phyloP scores from a whole-genome alignment of 2,329 filamentous ascomycete species.

The Aureobasidium lini region DNA sequence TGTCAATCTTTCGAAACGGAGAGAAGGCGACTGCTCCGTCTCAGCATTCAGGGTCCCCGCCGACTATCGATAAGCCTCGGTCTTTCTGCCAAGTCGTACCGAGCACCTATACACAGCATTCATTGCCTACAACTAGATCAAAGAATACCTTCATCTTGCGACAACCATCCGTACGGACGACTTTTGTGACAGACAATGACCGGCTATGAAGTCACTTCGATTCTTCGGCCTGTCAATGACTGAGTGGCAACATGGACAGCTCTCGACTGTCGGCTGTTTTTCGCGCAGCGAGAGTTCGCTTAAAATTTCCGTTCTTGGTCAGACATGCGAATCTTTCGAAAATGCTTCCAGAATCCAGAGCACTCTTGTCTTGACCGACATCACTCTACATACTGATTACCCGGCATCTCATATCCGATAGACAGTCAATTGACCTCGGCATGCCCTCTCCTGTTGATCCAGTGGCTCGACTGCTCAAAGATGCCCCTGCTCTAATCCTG shows the following conservation, averaged over 20 bases:
- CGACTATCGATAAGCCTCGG: constrained; percentile 9
- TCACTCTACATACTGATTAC: neutral
- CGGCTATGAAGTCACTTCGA: too few relatives aligned
- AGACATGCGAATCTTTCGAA: constrained; percentile 8
- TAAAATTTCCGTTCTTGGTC: neutral
- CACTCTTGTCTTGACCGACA: neutral
- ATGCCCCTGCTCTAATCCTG: constrained; percentile 28
- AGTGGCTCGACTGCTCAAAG: neutral
- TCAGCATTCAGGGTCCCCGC: neutral
- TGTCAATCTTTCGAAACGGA: constrained; percentile 6
- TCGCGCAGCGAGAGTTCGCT: neutral
- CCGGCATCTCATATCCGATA: neutral
- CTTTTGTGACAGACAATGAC: too few relatives aligned
- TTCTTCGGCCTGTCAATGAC: too few relatives aligned
- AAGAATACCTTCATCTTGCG: neutral
- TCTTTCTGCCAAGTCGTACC: neutral
- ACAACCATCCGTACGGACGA: too few relatives aligned
- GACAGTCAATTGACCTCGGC: neutral
- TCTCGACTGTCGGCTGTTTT: constrained; percentile 1
- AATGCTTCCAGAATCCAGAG: constrained; percentile 9
- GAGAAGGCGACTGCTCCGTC: neutral
- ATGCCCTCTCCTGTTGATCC: constrained; percentile 9
- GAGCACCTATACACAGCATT: neutral
- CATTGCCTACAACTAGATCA: neutral
- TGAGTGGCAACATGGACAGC: neutral